A percentile compares a stretch with the other conserved stretches of the same genome.
Evolutionary conservation across 73 alveolate genomes (phyloP).

Genomic region (Effrenium voratum): DNA sequence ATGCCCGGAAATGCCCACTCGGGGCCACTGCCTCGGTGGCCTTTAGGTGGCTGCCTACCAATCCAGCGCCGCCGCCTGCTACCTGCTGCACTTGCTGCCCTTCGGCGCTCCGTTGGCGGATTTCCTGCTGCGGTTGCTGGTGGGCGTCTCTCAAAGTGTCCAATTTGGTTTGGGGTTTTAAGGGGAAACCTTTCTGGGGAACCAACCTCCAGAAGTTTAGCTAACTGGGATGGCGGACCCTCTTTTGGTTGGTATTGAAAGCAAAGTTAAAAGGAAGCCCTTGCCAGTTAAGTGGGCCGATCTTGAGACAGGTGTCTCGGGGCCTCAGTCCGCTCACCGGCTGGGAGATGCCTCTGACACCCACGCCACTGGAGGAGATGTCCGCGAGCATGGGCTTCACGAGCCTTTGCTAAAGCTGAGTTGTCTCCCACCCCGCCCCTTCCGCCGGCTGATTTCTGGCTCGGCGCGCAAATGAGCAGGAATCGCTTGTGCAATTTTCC

Average conservation of each 20-base stretch:
- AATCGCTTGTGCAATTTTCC: neutral
- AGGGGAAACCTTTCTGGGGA: neutral
- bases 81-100: too few relatives aligned
- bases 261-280: too few relatives aligned
- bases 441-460: neutral
- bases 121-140: too few relatives aligned
- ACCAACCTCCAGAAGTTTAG: neutral
- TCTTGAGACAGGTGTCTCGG: neutral
- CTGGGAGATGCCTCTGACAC: neutral
- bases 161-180: neutral
- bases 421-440: neutral
- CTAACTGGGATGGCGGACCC: too few relatives aligned
- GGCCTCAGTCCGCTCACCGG: neutral
- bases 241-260: too few relatives aligned
- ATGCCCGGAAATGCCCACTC: too few relatives aligned
- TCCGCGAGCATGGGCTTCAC: neutral
- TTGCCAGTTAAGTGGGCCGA: neutral
- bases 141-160: too few relatives aligned
- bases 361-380: conserved; percentile 9
- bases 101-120: too few relatives aligned
- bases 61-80: too few relatives aligned
- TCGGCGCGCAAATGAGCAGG: neutral
- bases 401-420: neutral
- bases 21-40: too few relatives aligned
- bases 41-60: too few relatives aligned